phyloP scores from a whole-genome alignment of 352 stramenopile genomes.

The Pythium periplocum region DNA sequence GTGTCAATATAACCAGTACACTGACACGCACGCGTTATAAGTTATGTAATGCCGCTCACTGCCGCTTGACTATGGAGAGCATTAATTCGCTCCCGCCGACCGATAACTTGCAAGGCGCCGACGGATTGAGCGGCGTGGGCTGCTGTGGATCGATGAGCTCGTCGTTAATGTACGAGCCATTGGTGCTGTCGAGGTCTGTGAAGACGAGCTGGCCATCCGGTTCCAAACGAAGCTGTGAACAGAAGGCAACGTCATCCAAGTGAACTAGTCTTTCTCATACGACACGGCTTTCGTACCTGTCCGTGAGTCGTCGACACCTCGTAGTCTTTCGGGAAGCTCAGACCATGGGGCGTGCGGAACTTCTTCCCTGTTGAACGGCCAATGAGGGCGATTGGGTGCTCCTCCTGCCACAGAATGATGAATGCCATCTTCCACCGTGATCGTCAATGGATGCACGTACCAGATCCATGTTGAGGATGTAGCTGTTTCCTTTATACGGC shows the following conservation, averaged over 20 bases:
- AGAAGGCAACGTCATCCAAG: too few relatives aligned
- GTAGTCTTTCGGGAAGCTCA: constrained; percentile 75
- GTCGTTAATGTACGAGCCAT: constrained; percentile 68
- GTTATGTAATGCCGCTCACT: constrained; percentile 10
- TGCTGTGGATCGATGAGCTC: constrained; percentile 40
- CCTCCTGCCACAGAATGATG: constrained; percentile 1
- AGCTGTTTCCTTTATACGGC: constrained; percentile 55
- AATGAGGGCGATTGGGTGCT: constrained; percentile 56
- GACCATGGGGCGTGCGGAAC: constrained; percentile 57
- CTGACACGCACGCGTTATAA: constrained; percentile 6
- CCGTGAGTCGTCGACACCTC: constrained; percentile 82
- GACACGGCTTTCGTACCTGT: constrained; percentile 28
- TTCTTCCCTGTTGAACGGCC: constrained; percentile 78
- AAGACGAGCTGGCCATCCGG: constrained; percentile 53
- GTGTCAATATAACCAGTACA: constrained; percentile 1
- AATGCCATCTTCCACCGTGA: too few relatives aligned
- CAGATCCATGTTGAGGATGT: constrained; percentile 48
- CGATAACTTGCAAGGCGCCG: constrained; percentile 39
- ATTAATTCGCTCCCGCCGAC: constrained; percentile 52
- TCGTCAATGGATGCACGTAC: constrained; percentile 18
- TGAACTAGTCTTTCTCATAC: too few relatives aligned
- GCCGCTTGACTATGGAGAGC: constrained; percentile 43
- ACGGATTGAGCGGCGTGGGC: constrained; percentile 33
- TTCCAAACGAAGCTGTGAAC: constrained; percentile 56
- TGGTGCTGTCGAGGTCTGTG: constrained; percentile 78